A percentile compares a stretch with the other conserved stretches of the same genome.
phyloP scores from a whole-genome alignment of 148 eudicot species.

The Chenopodium quinoa region DNA sequence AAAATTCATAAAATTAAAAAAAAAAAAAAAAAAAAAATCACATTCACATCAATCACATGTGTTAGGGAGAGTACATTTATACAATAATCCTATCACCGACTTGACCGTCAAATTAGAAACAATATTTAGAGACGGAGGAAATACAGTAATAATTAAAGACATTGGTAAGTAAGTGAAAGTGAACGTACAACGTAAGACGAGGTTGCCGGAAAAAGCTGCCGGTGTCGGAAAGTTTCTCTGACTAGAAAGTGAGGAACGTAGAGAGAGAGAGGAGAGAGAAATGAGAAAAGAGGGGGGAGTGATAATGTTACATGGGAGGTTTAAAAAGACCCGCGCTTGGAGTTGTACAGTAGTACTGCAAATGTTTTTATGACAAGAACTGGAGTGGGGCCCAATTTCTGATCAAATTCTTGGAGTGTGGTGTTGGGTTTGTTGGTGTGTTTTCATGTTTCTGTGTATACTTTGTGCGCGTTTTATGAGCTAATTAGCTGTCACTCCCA shows the following conservation, averaged over 20 bases:
- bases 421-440: not conserved
- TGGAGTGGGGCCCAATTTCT: not conserved
- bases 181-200: not conserved
- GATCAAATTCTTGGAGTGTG: not conserved
- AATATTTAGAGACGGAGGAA: too few species aligned
- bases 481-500: not conserved
- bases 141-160: too few species aligned
- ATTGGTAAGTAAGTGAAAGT: not conserved
- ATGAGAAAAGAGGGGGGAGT: not conserved
- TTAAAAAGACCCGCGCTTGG: constrained; percentile 27
- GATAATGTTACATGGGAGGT: not conserved
- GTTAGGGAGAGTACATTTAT: too few species aligned
- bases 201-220: not conserved
- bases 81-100: too few species aligned
- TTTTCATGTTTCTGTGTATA: too few species aligned
- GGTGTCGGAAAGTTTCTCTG: not conserved
- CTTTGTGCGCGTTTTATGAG: not conserved
- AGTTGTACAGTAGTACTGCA: too few species aligned
- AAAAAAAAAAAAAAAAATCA: not conserved
- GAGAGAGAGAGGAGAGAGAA: not conserved
- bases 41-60: too few species aligned
- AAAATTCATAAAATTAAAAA: not conserved
- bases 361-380: too few species aligned
- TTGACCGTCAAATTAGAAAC: too few species aligned
- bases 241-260: not conserved